Percentiles rank a stretch among this genome's conserved stretches.
phyloP scores from a whole-genome alignment of 495 filamentous ascomycete species.

The Penicillium fimorum region DNA sequence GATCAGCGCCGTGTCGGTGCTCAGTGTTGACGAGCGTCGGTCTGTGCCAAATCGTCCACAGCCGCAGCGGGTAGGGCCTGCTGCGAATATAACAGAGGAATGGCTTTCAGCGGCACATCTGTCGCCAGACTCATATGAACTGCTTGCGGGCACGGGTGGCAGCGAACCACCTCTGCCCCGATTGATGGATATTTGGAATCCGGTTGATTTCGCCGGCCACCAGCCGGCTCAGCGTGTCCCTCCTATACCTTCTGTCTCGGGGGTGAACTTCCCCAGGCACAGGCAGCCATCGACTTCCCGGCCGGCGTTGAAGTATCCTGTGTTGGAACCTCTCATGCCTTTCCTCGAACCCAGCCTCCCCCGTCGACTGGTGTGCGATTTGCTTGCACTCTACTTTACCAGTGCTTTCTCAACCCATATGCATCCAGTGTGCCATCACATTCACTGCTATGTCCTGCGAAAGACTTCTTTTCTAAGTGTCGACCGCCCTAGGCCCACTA shows the following conservation, averaged over 20 bases:
- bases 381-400: slow-evolving; percentile 84
- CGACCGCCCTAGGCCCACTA: slow-evolving; percentile 75
- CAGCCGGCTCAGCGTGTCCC: slow-evolving; percentile 9
- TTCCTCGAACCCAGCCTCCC: slow-evolving; percentile 73
- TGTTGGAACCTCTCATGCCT: slow-evolving; percentile 77
- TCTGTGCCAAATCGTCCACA: slow-evolving; percentile 25
- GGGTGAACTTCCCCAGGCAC: slow-evolving; percentile 13
- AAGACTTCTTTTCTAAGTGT: slow-evolving; percentile 84
- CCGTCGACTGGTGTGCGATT: slow-evolving; percentile 73
- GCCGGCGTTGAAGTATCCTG: slow-evolving; percentile 70
- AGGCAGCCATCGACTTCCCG: slow-evolving; percentile 16
- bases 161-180: slow-evolving; percentile 34
- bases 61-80: slow-evolving; percentile 14
- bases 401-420: slow-evolving; percentile 81
- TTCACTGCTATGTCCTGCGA: slow-evolving; percentile 86
- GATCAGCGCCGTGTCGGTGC: slow-evolving; percentile 30
- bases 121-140: slow-evolving; percentile 39
- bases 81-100: slow-evolving; percentile 34
- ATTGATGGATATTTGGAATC: slow-evolving; percentile 41
- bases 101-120: slow-evolving; percentile 43
- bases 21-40: slow-evolving; percentile 34
- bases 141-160: slow-evolving; percentile 27
- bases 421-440: slow-evolving; percentile 88
- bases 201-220: slow-evolving; percentile 30
- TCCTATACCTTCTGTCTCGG: slow-evolving; percentile 15